A percentile compares a stretch with the other conserved stretches of the same genome.
Conservation (phyloP, 768 basidiomycete species). For the Mrakia frigida region DNA sequence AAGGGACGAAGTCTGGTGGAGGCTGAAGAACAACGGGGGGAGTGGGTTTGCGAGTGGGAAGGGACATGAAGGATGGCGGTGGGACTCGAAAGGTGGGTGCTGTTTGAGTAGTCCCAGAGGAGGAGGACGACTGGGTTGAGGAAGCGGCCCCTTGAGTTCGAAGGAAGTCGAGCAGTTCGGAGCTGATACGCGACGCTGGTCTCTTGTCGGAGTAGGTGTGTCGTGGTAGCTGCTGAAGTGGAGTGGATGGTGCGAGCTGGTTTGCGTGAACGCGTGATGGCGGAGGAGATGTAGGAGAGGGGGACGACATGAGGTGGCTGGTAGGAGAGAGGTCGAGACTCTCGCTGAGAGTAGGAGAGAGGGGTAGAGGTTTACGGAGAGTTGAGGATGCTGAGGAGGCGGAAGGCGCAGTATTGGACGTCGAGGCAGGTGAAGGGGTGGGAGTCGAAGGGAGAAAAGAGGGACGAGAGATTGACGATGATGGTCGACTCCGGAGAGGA, state of each 20-base stretch:
- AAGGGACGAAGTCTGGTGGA: background rate
- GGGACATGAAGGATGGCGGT: background rate
- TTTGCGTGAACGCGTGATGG: too few species aligned
- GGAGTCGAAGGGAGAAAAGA: background rate
- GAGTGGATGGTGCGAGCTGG: background rate
- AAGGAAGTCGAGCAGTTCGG: too few species aligned
- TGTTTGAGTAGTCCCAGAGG: background rate
- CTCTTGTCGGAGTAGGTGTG: background rate
- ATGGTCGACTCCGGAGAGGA: background rate
- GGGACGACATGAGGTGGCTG: too few species aligned
- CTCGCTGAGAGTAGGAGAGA: too few species aligned
- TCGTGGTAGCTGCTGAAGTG: background rate
- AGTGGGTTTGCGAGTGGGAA: background rate
- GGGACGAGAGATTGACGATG: background rate
- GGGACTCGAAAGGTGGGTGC: too few species aligned
- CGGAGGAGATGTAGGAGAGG: background rate
- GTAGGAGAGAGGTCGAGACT: background rate
- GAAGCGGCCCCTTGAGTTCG: background rate
- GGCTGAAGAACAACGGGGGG: background rate
- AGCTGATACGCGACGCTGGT: too few species aligned
- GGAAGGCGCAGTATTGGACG: too few species aligned
- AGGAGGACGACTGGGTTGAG: background rate
- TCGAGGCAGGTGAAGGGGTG: too few species aligned
- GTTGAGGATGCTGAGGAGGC: background rate
- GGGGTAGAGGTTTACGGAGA: too few species aligned